phyloP scores from a whole-genome alignment of 129 eudicot genomes.

The Flaveria ramosissima region DNA sequence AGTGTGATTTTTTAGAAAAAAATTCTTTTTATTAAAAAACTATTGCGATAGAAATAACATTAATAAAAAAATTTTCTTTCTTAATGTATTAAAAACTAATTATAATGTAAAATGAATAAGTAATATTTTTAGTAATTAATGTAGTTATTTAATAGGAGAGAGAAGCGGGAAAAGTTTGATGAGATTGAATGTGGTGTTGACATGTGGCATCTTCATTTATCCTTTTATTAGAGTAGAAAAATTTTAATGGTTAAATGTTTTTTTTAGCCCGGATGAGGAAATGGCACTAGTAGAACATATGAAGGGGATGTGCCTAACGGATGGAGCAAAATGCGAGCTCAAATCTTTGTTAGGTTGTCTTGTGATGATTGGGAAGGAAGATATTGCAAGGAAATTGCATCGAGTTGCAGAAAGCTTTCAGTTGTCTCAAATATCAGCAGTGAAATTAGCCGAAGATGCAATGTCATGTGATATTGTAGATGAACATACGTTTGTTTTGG shows the following conservation, averaged over 20 bases:
- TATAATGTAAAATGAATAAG: too few relatives aligned
- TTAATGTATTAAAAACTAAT: too few relatives aligned
- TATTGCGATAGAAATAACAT: too few relatives aligned
- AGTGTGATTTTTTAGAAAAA: too few relatives aligned
- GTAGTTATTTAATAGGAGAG: too few relatives aligned
- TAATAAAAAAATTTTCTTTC: too few relatives aligned
- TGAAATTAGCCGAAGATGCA: slow-evolving; percentile 73
- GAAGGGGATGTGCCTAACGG: slow-evolving; percentile 73
- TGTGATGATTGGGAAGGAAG: slow-evolving; percentile 78
- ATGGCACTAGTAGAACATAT: slow-evolving; percentile 87
- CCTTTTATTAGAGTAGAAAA: too few relatives aligned
- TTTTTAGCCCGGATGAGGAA: slow-evolving; percentile 87
- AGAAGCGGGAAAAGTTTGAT: too few relatives aligned
- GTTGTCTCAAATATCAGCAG: slow-evolving; percentile 79
- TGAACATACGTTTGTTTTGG: slow-evolving; percentile 64
- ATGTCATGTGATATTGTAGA: slow-evolving; percentile 51
- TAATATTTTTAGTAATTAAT: too few relatives aligned
- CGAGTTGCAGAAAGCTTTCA: slow-evolving; percentile 61
- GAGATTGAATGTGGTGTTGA: too few relatives aligned
- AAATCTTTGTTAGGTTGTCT: slow-evolving; percentile 72
- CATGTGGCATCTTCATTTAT: too few relatives aligned
- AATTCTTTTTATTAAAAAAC: too few relatives aligned
- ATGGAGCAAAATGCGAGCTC: slow-evolving; percentile 71
- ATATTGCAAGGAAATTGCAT: slow-evolving; percentile 75
- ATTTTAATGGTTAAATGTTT: not conserved